Percentiles rank a stretch among this genome's conserved stretches.
Conservation (phyloP, 169 alveolate genomes). For the Plasmodium vivax region DNA sequence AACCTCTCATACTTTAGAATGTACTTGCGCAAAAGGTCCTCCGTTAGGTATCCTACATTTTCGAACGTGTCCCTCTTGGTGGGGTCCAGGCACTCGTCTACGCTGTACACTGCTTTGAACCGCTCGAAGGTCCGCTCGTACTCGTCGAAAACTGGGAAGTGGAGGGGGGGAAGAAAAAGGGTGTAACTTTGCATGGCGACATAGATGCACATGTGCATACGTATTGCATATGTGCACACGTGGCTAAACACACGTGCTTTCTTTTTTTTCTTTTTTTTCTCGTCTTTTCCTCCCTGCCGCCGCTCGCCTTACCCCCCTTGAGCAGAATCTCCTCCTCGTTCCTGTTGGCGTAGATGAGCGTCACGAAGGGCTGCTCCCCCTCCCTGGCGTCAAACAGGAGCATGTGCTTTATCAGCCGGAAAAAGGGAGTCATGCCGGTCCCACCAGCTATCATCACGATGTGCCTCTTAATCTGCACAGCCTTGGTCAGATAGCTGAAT, state of each 20-base stretch:
- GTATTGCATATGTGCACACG: background rate
- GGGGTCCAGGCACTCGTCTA: slow-evolving; percentile 50
- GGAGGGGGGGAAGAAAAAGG: background rate
- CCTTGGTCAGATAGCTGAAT: slow-evolving; percentile 28
- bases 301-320: slow-evolving; percentile 31
- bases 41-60: slow-evolving; percentile 43
- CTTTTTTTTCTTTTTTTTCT: background rate
- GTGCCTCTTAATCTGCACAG: slow-evolving; percentile 53
- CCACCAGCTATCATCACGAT: slow-evolving; percentile 86
- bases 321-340: slow-evolving; percentile 65
- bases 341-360: slow-evolving; percentile 70
- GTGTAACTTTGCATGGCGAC: background rate
- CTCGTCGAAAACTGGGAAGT: slow-evolving; percentile 57
- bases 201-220: background rate
- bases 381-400: slow-evolving; percentile 14
- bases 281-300: background rate
- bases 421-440: slow-evolving; percentile 86
- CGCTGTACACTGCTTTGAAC: slow-evolving; percentile 53
- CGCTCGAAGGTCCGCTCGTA: slow-evolving; percentile 21
- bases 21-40: slow-evolving; percentile 40
- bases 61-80: background rate
- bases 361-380: slow-evolving; percentile 7
- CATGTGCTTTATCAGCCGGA: slow-evolving; percentile 76
- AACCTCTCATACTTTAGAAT: slow-evolving; percentile 45
- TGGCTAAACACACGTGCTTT: background rate